Base-by-base conservation (phyloP, 2,329 filamentous ascomycete genomes). In the Neonectria ditissima region DNA sequence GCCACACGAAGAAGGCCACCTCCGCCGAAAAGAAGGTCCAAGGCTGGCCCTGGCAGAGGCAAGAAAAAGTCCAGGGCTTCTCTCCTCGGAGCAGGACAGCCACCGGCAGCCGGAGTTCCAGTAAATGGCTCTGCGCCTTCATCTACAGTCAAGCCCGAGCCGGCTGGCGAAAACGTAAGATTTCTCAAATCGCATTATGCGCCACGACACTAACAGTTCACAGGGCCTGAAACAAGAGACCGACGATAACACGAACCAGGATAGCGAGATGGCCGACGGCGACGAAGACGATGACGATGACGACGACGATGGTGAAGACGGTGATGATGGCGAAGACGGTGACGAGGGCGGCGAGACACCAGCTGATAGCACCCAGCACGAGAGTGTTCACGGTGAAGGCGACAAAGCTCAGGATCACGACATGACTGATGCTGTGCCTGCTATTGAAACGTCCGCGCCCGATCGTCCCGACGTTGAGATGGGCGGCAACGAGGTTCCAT, bases 21-120 rank as follows among this genome's bases (percentile, higher is more conserved):
- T 28, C 91, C 92, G 1, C 92, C 92, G 0, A 94, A 93, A 77
- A 90, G 92, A 77, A 97, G 95, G 83, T 84, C 87, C 51, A 94
- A 92, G 77, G 91, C 79, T 28, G 84, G 92, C 0, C 89, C 92
- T 37, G 93, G 93, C 8, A 88, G 93, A 66, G 92, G 92, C 16
- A 86, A 89, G 66, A 95, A 91, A 84, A 94, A 92, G 86, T 92
- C 90, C 79, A 93, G 90, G 76, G 75, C 82, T 70, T 80, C 80
- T 16, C 64, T 80, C 13, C 79, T 80, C 2, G 73, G 76, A 11
- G 72, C 77, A 24, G 77, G 73, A 3, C 77, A 80, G 70, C 55
- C 67, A 20, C 55, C 60, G 3, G 59, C 65, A 10, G 57, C 62
- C 26, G 75, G 76, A 24, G 78, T 80, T 32, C 75, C 77, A 30